phyloP scores from a whole-genome alignment of 2,329 filamentous ascomycete species.

The Cytospora schulzeri region DNA sequence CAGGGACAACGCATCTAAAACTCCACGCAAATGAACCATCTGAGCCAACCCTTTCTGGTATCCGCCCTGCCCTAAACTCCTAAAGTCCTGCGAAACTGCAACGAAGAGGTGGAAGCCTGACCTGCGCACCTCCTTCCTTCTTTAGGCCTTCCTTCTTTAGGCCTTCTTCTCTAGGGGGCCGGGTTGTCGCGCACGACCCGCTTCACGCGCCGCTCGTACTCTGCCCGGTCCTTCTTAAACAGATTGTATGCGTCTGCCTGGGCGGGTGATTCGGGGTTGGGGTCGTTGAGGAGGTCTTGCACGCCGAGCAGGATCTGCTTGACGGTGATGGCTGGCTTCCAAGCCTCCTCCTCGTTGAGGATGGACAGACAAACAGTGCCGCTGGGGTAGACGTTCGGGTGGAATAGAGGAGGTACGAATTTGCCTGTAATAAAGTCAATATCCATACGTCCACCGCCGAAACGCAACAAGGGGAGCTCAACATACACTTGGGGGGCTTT shows the following conservation, averaged over 20 bases:
- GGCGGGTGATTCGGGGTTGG: constrained; percentile 94
- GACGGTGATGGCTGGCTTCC: constrained; percentile 98
- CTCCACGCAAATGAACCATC: constrained; percentile 24
- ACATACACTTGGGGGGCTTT: constrained; percentile 95
- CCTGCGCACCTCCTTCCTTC: background rate
- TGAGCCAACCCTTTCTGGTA: constrained; percentile 21
- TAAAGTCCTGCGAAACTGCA: constrained; percentile 15
- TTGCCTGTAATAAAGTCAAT: constrained; percentile 66
- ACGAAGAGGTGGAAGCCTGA: constrained; percentile 6
- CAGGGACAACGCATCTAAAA: constrained; percentile 20
- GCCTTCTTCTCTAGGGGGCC: constrained; percentile 55
- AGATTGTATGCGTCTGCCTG: constrained; percentile 98
- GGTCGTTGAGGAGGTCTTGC: constrained; percentile 92
- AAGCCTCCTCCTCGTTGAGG: constrained; percentile 96
- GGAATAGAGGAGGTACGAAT: constrained; percentile 93
- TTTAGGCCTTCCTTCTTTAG: background rate
- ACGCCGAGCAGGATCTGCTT: constrained; percentile 97
- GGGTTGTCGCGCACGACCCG: constrained; percentile 89
- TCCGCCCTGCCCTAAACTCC: constrained; percentile 25
- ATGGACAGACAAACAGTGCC: constrained; percentile 97
- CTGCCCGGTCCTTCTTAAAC: constrained; percentile 83
- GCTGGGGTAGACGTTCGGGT: constrained; percentile 97
- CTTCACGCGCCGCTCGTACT: constrained; percentile 87
- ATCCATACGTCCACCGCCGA: background rate
- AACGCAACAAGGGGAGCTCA: constrained; percentile 14